phyloP scores from a whole-genome alignment of 2,329 filamentous ascomycete species.

The Zymoseptoria ardabiliae region DNA sequence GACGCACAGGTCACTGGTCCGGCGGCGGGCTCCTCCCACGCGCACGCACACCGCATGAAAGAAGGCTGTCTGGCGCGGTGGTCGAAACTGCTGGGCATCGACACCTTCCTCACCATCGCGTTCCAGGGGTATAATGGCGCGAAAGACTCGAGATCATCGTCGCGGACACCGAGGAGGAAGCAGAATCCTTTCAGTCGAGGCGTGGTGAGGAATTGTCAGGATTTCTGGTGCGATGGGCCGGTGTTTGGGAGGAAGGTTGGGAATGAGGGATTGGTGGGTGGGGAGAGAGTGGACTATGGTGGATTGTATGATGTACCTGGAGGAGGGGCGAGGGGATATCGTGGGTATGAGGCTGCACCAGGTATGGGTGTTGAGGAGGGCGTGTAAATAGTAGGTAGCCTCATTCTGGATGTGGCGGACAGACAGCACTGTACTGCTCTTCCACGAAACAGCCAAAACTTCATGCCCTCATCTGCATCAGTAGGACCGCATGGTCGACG shows the following conservation, averaged over 20 bases:
- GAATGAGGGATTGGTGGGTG: slow-evolving; percentile 68
- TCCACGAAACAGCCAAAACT: too few relatives aligned
- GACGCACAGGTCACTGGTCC: slow-evolving; percentile 62
- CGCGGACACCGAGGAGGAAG: slow-evolving; percentile 26
- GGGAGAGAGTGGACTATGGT: slow-evolving; percentile 76
- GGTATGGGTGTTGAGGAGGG: not conserved
- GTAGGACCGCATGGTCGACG: too few relatives aligned
- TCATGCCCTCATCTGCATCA: too few relatives aligned
- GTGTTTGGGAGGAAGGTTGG: slow-evolving; percentile 69
- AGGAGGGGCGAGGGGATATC: slow-evolving; percentile 53
- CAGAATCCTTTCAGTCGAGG: slow-evolving; percentile 82
- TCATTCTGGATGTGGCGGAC: not conserved
- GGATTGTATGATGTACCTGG: slow-evolving; percentile 79
- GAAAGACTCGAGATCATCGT: slow-evolving; percentile 34
- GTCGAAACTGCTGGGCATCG: slow-evolving; percentile 79
- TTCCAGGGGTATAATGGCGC: slow-evolving; percentile 60
- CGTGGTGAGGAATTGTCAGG: slow-evolving; percentile 79
- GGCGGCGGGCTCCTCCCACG: slow-evolving; percentile 44
- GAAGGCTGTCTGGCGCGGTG: slow-evolving; percentile 68
- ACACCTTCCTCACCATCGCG: slow-evolving; percentile 89
- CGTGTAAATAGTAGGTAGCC: not conserved
- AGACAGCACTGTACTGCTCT: too few relatives aligned
- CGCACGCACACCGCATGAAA: slow-evolving; percentile 46
- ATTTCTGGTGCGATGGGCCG: slow-evolving; percentile 91
- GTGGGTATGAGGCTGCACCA: slow-evolving; percentile 46